Conservation (phyloP, 305 asterid genomes). For the Withania somnifera region DNA sequence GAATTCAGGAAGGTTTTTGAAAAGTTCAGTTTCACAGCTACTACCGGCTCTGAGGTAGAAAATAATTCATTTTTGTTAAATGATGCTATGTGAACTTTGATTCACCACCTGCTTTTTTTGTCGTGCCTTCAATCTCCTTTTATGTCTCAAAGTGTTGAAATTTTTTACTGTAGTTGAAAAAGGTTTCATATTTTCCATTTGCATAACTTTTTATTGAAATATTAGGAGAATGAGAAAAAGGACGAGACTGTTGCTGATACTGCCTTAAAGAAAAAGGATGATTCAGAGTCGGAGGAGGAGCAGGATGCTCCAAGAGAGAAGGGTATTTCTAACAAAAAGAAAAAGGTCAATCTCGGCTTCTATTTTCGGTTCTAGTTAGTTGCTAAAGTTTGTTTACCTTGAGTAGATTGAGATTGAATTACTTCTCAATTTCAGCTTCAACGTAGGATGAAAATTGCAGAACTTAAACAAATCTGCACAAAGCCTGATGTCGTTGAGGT, state of each 20-base stretch:
- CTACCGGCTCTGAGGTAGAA: conserved; percentile 52
- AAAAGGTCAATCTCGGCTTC: conserved; percentile 42
- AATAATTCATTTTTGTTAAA: neutral
- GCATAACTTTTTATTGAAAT: neutral
- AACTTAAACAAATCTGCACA: conserved; percentile 65
- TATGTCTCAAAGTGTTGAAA: neutral
- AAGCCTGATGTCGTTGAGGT: conserved; percentile 99
- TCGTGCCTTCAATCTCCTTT: neutral
- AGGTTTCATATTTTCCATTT: neutral
- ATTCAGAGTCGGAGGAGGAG: conserved; percentile 88
- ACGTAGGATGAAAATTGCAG: conserved; percentile 95
- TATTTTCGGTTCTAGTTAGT: neutral
- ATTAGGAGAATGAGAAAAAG: conserved; percentile 43
- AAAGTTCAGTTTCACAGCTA: conserved; percentile 59
- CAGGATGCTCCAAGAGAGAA: conserved; percentile 62
- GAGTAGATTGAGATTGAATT: neutral
- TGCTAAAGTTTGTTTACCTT: neutral
- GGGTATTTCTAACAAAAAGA: conserved; percentile 87
- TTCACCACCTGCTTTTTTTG: neutral
- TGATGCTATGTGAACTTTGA: too few relatives aligned
- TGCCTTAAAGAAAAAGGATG: conserved; percentile 51
- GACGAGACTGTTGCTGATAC: conserved; percentile 55
- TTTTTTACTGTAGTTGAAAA: neutral
- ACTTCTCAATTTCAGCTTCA: conserved; percentile 47
- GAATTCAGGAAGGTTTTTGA: conserved; percentile 81